Evolutionary conservation across 2,329 filamentous ascomycete genomes (phyloP).

Genomic region (Paracorniculantispora psalliotae): DNA sequence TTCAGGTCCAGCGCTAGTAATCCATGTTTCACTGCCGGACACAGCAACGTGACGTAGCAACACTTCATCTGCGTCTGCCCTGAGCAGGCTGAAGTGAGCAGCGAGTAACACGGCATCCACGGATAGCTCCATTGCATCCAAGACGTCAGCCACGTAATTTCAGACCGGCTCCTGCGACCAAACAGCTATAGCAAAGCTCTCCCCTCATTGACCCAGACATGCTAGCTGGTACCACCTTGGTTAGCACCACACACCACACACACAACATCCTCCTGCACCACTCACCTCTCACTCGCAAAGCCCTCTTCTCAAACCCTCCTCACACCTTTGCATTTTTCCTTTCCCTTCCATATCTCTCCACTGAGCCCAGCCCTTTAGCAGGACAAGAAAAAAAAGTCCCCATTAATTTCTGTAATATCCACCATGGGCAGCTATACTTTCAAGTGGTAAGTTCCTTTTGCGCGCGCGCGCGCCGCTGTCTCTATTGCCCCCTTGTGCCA

Average conservation of each 20-base stretch:
- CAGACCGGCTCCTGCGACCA: neutral
- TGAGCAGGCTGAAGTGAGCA: neutral
- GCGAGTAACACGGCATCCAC: neutral
- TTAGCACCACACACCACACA: neutral
- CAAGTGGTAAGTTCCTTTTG: constrained; percentile 54
- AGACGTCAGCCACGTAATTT: constrained; percentile 14
- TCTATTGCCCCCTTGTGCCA: neutral
- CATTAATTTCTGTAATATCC: constrained; percentile 20
- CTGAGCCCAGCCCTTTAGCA: neutral
- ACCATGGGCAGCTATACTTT: constrained; percentile 65
- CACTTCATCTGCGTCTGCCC: neutral
- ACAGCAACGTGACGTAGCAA: neutral
- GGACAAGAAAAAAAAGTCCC: constrained; percentile 9
- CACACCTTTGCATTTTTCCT: constrained; percentile 6
- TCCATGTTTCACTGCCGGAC: neutral
- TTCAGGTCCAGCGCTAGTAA: neutral
- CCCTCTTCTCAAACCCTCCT: constrained; percentile 13
- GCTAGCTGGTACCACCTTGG: neutral
- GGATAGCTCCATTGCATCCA: constrained; percentile 3
- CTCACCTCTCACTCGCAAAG: neutral
- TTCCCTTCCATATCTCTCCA: constrained; percentile 12
- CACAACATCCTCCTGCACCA: neutral
- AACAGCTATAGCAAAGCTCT: neutral
- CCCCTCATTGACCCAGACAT: neutral
- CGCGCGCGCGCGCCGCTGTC: neutral